Evolutionary conservation across 1,284 basidiomycete genomes (phyloP), one percentile per base, ranked within the genome.

Genomic region (Malassezia arunalokei): DNA sequence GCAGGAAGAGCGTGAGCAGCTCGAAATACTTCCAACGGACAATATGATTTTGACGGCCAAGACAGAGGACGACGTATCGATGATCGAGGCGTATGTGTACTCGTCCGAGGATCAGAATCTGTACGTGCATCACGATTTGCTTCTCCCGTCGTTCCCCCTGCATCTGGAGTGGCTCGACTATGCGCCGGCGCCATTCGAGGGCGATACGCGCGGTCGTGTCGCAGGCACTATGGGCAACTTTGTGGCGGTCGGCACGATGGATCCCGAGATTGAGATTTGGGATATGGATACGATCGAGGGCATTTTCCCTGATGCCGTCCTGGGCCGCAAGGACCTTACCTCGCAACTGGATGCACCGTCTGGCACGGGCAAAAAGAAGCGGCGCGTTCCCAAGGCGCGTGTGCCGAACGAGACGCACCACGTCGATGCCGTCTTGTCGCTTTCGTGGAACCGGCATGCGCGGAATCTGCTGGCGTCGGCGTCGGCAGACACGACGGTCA

Each of bases 91-190:
- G 12, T 64, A 73, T 49, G 51, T 73, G 30, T 73, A 73, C 55
- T 58, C 63, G 9, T 56, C 65, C 2, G 29, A 51, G 30, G 65
- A 65, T 42, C 38, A 74, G 72, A 90, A 89, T 69, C 80, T 98
- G 30, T 98, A 92, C 73, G 86, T 87, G 28, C 94, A 98, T 73
- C 94, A 99, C 76, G 94, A 99, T 74, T 80, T 96, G 67, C 87
- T 99, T 83, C 81, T 99, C 14, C 92, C 92, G 53, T 86, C 88
- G 55, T 94, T 96, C 77, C 94, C 94, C 3, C 84, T 99, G 54
- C 96, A 92, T 67, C 84, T 99, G 54, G 94, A 98, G 79, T 99
- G 94, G 94, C 83, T 98, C 59, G 88, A 98, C 75, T 96, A 90
- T 73, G 80, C 84, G 9, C 86, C 88, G 17, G 77, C 80, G 14